Conservation (phyloP, 495 filamentous ascomycete species). For the Poronia punctata region DNA sequence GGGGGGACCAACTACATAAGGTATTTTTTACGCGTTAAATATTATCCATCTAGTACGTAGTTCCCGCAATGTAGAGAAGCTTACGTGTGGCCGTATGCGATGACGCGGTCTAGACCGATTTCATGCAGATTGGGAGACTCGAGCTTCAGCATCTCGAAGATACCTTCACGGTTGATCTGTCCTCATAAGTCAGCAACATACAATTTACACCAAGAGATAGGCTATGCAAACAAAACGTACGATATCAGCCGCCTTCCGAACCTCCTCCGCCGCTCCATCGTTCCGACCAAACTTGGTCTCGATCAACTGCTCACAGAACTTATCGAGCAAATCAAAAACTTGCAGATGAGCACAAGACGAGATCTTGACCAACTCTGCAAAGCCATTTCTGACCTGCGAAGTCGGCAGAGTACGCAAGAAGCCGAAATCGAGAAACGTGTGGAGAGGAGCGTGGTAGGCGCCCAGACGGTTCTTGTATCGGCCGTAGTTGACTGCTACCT, state of each 20-base stretch:
- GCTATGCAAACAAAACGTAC: too few relatives aligned
- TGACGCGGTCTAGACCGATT: constrained; percentile 55
- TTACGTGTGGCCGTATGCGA: constrained; percentile 61
- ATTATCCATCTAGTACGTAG: too few relatives aligned
- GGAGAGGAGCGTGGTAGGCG: constrained; percentile 58
- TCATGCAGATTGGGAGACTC: constrained; percentile 60
- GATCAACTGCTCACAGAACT: constrained; percentile 55
- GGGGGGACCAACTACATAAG: constrained; percentile 50
- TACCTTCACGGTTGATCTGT: constrained; percentile 50
- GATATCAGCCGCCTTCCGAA: constrained; percentile 47
- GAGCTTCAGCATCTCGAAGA: constrained; percentile 56
- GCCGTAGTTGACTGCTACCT: constrained; percentile 59
- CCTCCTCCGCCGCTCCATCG: constrained; percentile 39
- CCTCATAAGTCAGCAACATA: background rate
- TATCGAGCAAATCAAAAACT: constrained; percentile 54
- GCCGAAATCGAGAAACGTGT: constrained; percentile 60
- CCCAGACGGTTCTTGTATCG: constrained; percentile 61
- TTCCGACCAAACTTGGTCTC: constrained; percentile 48
- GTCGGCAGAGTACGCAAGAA: constrained; percentile 54
- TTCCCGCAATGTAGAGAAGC: constrained; percentile 5
- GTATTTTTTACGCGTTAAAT: too few relatives aligned
- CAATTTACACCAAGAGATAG: background rate
- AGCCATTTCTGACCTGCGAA: constrained; percentile 57
- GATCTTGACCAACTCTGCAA: constrained; percentile 63
- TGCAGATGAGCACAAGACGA: constrained; percentile 53